Evolutionary conservation across 2,329 filamentous ascomycete species (phyloP).

Genomic region (Monilinia aucupariae): DNA sequence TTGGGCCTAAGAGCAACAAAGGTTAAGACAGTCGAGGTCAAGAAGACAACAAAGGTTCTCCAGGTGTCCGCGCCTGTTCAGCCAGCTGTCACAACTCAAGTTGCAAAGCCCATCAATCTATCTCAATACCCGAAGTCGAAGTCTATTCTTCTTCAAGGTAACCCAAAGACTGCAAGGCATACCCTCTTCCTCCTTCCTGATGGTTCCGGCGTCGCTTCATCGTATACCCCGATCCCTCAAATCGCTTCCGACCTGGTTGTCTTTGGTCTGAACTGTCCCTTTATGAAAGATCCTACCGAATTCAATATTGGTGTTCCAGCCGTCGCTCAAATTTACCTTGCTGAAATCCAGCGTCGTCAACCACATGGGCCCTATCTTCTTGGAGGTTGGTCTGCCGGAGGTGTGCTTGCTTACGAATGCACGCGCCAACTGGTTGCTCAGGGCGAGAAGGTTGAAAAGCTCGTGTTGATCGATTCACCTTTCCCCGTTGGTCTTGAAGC

Average conservation of each 20-base stretch:
- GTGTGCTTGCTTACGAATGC: slow-evolving; percentile 64
- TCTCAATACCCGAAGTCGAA: slow-evolving; percentile 20
- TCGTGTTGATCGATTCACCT: slow-evolving; percentile 61
- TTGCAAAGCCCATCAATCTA: slow-evolving; percentile 2
- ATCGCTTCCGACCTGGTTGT: slow-evolving; percentile 43
- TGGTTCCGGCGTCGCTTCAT: slow-evolving; percentile 40
- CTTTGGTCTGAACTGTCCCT: slow-evolving; percentile 61
- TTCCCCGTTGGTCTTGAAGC: slow-evolving; percentile 62
- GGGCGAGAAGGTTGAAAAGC: slow-evolving; percentile 51
- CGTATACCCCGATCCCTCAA: slow-evolving; percentile 27
- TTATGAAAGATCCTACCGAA: slow-evolving; percentile 61
- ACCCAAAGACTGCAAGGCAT: slow-evolving; percentile 42
- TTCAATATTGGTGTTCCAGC: slow-evolving; percentile 61
- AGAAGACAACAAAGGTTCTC: not conserved
- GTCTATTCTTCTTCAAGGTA: slow-evolving; percentile 43
- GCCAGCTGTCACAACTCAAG: slow-evolving; percentile 2
- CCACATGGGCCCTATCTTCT: slow-evolving; percentile 61
- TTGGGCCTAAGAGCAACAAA: slow-evolving; percentile 21
- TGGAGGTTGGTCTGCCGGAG: slow-evolving; percentile 69
- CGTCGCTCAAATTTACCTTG: slow-evolving; percentile 57
- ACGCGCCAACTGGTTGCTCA: slow-evolving; percentile 53
- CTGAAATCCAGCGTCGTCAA: slow-evolving; percentile 66
- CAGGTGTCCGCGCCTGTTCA: not conserved
- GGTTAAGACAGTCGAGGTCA: slow-evolving; percentile 9
- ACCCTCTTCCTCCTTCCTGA: slow-evolving; percentile 44